Conservation (phyloP, 208 protist genomes). For the Wallacemonas rigidus region DNA sequence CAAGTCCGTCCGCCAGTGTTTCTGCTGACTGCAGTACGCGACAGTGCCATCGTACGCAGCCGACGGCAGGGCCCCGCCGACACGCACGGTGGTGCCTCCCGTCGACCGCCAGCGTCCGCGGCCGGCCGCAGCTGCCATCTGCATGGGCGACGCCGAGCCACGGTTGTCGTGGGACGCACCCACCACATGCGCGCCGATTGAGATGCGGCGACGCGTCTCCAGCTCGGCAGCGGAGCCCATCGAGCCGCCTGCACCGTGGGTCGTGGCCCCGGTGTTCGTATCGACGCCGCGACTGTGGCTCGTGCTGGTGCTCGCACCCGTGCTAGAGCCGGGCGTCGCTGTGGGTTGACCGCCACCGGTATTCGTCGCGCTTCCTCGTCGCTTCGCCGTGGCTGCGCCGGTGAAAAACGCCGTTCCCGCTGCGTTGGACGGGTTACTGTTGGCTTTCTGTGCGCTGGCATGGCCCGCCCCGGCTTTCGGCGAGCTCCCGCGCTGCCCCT, state of each 20-base stretch:
- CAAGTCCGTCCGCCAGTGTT: conserved; percentile 17
- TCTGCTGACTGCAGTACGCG: background rate
- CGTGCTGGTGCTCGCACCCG: background rate
- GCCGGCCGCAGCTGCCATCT: background rate
- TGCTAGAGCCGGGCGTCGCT: background rate
- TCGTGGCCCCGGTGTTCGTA: background rate
- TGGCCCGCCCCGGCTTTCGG: background rate
- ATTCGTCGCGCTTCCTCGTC: background rate
- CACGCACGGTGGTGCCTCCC: background rate
- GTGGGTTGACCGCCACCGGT: too few species aligned
- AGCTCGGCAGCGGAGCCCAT: background rate
- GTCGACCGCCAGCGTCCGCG: conserved; percentile 1
- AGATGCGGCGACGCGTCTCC: background rate
- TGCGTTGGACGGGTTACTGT: background rate
- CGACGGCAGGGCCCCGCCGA: background rate
- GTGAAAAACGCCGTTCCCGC: conserved; percentile 8
- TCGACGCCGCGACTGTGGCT: background rate
- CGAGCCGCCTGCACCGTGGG: too few species aligned
- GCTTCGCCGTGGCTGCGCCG: conserved; percentile 7
- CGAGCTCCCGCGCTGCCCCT: background rate
- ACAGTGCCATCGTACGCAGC: conserved; percentile 17
- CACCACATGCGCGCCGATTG: conserved; percentile 4
- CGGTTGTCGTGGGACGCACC: background rate
- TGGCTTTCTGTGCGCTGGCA: background rate
- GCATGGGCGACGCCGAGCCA: background rate